Evolutionary conservation across 371 early-diverging fungal genomes (phyloP).

Genomic region (Haplosporangium sp.): DNA sequence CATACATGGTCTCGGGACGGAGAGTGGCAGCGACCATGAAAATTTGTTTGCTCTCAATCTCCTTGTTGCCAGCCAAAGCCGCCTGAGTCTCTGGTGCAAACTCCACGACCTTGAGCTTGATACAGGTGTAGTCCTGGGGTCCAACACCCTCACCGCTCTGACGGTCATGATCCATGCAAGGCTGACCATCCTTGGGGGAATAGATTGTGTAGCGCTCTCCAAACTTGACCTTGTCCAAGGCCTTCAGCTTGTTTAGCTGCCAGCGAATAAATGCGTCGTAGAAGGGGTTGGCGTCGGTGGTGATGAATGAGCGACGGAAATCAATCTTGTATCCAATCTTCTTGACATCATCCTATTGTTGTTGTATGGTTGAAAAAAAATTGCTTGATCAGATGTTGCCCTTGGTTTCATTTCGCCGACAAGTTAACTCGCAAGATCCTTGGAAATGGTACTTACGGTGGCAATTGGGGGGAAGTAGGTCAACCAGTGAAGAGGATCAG

Average conservation of each 20-base stretch:
- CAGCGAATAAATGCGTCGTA: slow-evolving; percentile 99
- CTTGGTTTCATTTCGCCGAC: too few relatives aligned
- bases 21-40: slow-evolving; percentile 97
- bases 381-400: background rate
- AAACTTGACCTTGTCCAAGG: slow-evolving; percentile 91
- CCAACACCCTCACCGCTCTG: slow-evolving; percentile 97
- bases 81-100: slow-evolving; percentile 61
- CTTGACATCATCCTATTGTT: slow-evolving; percentile 76
- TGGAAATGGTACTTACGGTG: slow-evolving; percentile 56
- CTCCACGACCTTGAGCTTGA: slow-evolving; percentile 87
- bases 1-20: slow-evolving; percentile 99
- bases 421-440: too few relatives aligned
- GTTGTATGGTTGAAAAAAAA: background rate
- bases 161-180: slow-evolving; percentile 99
- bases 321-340: slow-evolving; percentile 95
- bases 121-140: slow-evolving; percentile 96
- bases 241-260: slow-evolving; percentile 97
- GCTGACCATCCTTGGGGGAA: slow-evolving; percentile 97
- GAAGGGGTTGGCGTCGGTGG: slow-evolving; percentile 99
- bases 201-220: slow-evolving; percentile 99
- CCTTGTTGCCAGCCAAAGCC: slow-evolving; percentile 62
- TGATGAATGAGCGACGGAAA: slow-evolving; percentile 99
- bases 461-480: slow-evolving; percentile 96
- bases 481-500: slow-evolving; percentile 97
- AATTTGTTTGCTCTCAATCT: slow-evolving; percentile 78